Percentiles rank a stretch among this genome's conserved stretches.
Conservation (phyloP, 805 yeast species). For the Saturnispora dispora region DNA sequence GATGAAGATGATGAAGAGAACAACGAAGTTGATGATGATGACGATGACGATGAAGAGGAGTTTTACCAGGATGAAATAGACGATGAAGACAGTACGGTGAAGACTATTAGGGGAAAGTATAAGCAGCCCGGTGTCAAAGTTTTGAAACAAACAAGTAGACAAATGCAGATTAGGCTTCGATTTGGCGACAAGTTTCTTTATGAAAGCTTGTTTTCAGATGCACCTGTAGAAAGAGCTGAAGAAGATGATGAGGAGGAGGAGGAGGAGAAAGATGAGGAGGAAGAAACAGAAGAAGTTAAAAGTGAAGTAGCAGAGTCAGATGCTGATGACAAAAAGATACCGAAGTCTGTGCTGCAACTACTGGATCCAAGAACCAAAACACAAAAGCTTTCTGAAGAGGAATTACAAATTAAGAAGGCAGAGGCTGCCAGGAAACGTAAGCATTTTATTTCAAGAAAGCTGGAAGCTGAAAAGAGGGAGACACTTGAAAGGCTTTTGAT, state of each 20-base stretch:
- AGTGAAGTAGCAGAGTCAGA: constrained; percentile 15
- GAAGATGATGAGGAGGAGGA: not conserved
- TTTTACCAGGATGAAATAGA: constrained; percentile 2
- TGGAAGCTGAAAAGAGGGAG: constrained; percentile 90
- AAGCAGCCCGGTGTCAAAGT: constrained; percentile 13
- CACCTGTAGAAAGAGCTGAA: not conserved
- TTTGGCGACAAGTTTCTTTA: constrained; percentile 4
- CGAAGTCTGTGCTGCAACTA: constrained; percentile 27
- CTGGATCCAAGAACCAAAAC: constrained; percentile 37
- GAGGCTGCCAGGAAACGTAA: constrained; percentile 85
- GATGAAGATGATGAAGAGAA: constrained; percentile 10
- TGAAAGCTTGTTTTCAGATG: not conserved
- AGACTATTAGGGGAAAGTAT: constrained; percentile 17
- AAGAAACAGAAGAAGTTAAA: constrained; percentile 2
- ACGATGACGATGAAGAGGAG: constrained; percentile 13
- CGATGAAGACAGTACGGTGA: constrained; percentile 4
- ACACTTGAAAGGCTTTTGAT: constrained; percentile 72
- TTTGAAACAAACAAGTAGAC: not conserved
- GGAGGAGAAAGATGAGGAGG: not conserved
- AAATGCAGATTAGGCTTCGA: constrained; percentile 1
- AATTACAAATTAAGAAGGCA: constrained; percentile 67
- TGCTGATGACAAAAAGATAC: constrained; percentile 11
- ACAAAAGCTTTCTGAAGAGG: constrained; percentile 70
- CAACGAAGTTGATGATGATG: constrained; percentile 6
- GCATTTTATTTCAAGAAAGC: constrained; percentile 68